These are phyloP conservation scores for Sugiyamaella floridensis DNA, from an alignment of 805 yeast species.

Conservation along the genomic window DNA sequence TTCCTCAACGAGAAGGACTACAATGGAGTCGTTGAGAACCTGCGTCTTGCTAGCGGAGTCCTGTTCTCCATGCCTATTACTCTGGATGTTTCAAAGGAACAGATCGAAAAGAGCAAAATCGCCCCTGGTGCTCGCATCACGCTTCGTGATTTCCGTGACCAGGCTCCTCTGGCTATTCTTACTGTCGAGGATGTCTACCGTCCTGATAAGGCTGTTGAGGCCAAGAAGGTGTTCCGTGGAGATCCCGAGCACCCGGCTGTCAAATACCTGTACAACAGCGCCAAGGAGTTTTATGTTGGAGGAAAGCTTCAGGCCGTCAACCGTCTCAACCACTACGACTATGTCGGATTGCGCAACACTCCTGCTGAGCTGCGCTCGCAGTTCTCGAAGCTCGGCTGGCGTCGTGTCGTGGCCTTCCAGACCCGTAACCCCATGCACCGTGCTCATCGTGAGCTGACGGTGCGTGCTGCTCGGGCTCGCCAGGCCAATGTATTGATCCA, in stretches of 20 bases:
- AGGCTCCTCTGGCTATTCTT: conserved; percentile 69
- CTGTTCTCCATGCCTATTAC: conserved; percentile 93
- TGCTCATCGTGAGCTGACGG: conserved; percentile 94
- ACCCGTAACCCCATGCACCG: conserved; percentile 99
- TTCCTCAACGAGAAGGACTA: conserved; percentile 65
- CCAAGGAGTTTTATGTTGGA: conserved; percentile 82
- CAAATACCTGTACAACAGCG: conserved; percentile 59
- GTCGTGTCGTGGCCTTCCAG: conserved; percentile 90
- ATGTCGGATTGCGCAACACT: conserved; percentile 77
- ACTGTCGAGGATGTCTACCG: conserved; percentile 71
- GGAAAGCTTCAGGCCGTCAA: conserved; percentile 79
- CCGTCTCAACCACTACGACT: conserved; percentile 85
- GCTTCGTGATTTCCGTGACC: conserved; percentile 76
- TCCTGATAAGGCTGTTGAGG: conserved; percentile 77
- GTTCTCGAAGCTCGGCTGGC: conserved; percentile 77
- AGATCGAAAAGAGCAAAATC: conserved; percentile 38
- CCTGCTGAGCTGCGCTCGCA: conserved; percentile 87
- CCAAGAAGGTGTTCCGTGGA: conserved; percentile 84
- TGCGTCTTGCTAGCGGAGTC: conserved; percentile 69
- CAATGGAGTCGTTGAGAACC: conserved; percentile 52
- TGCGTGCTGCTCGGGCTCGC: conserved; percentile 90
- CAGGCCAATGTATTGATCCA: conserved; percentile 84
- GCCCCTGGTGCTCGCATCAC: conserved; percentile 57
- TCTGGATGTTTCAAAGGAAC: conserved; percentile 58
- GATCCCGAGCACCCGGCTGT: conserved; percentile 96